Base-by-base conservation (phyloP, 495 filamentous ascomycete genomes). In the Penicillium psychrofluorescens region DNA sequence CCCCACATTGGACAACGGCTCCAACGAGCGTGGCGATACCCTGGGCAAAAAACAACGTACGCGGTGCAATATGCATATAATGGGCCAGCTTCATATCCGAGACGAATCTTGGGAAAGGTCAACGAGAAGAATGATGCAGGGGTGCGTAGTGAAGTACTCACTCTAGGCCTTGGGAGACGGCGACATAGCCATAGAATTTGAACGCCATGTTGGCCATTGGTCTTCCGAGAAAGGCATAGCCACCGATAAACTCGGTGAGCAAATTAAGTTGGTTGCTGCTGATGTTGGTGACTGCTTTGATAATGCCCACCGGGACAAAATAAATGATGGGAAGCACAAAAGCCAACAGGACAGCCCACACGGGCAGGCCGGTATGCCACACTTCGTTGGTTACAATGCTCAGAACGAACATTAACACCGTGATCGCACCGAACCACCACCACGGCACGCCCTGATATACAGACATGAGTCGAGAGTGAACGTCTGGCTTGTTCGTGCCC, bases 41-140 rank as follows among this genome's bases (percentile, higher is more conserved):
- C 55, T 86, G 82, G 0, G 79, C 79, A 50, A 77, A 66, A 60
- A 88, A 88, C 56, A 86, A 74, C 1, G 76, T 81, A 6, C 82
- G 69, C 0, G 82, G 83, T 1, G 83, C 78, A n/a, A 85, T 78
- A 55, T 86, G 85, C 63, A 87, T 79, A 62, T 87, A 88, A 54
- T 86, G 81, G 7, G 80, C 83, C 76, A 89, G 59, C 79, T 90
- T 70, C 85, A 87, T 66, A 75, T 84, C 70, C 70, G 67, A 83
- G 66, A 86, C 83, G 68, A 86, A 62, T 72, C 81, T 51, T 51
- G 56, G 58, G 48, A 55, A 63, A 36, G 14, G 28, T 42, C 40
- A 67, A 63, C 35, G 66, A 61, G 36, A 63, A 56, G 38, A 76
- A 59, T 44, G 63, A 68, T 43, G 62, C 7, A 22, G 22, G 22